Evolutionary conservation across 306 rosid species (phyloP), one percentile per base, ranked within the genome.

Genomic region (Prinsepia uniflora): DNA sequence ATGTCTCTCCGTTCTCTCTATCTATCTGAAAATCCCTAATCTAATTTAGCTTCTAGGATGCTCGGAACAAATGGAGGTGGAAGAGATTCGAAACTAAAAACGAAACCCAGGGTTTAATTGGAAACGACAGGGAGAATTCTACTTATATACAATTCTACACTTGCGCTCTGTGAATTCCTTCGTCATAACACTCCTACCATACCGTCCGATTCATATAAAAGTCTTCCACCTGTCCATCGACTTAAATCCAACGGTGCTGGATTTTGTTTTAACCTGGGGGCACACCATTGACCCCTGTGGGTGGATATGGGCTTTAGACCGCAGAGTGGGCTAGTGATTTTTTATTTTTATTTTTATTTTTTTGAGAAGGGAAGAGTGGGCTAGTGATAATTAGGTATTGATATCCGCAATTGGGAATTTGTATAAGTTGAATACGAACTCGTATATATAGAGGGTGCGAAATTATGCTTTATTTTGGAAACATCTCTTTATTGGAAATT

Each of bases 1-100:
- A 91, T 91, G 65, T 34, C 22, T 56, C 40, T 60, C 14, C 72
- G 46, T 52, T 56, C 6, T 57, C 69, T 12, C 72, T 24, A 72
- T 44, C 59, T 41, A 50, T 22, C 59, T 30, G 40, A 48, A 49
- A 49, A 22, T 22, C n/a, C 62, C 62, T 1, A 56, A 15, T 36
- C 39, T 6, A 7, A 2, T 9, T 56, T 5, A 22, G 6, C 7
- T 56, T 56, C 62, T 13, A 56, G 12, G 62, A 15, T 30, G 62
- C 12, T 11, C 62, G 40, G 62, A 18, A n/a, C 40, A 56, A 22
- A 22, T 22, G 39, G 40, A 40, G 22, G 58, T 6, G 49, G 1
- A 65, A 66, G 61, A 54, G 72, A 71, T 65, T 57, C 68, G 71
- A 68, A 63, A 60, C 53, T 45, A 41, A 61, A 30, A 48, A 2